Conservation (phyloP, 1,284 basidiomycete species). For the Schizophyllum commune region DNA sequence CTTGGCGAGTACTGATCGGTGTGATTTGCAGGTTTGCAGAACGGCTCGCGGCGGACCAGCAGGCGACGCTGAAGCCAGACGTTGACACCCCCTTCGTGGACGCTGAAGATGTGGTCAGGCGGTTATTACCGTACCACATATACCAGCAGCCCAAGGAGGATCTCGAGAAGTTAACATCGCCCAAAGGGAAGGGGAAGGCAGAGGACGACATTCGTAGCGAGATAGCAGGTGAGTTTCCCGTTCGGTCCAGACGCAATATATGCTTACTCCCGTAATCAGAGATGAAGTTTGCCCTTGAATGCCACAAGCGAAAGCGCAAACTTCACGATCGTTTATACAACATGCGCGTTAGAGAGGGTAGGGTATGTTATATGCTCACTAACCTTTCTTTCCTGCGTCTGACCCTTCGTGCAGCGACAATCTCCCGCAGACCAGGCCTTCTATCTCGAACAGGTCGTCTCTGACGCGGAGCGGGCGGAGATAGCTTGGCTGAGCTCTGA, state of each 20-base stretch:
- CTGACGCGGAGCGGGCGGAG: conserved; percentile 60
- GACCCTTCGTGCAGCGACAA: conserved; percentile 34
- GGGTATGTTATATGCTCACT: conserved; percentile 29
- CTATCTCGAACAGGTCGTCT: conserved; percentile 47
- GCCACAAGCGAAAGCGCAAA: conserved; percentile 45
- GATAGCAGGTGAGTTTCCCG: conserved; percentile 39
- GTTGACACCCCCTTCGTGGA: conserved; percentile 60
- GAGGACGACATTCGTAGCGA: conserved; percentile 36
- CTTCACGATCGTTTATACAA: conserved; percentile 52
- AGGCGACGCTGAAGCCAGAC: conserved; percentile 51
- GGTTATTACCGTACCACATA: conserved; percentile 70
- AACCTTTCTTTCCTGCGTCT: conserved; percentile 4
- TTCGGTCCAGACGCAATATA: not conserved
- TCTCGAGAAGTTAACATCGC: conserved; percentile 26
- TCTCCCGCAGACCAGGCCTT: conserved; percentile 56
- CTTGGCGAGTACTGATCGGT: not conserved
- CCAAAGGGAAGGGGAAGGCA: conserved; percentile 56
- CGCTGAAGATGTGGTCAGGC: conserved; percentile 49
- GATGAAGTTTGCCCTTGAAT: conserved; percentile 60
- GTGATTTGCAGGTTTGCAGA: conserved; percentile 39
- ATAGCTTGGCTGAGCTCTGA: conserved; percentile 47
- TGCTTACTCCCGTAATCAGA: conserved; percentile 27
- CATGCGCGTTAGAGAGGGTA: conserved; percentile 43
- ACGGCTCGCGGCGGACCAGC: conserved; percentile 55
- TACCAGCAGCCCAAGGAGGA: conserved; percentile 68